Evolutionary conservation across 202 grass and related monocot genomes (phyloP).

Genomic region (Saccharum hybrid): DNA sequence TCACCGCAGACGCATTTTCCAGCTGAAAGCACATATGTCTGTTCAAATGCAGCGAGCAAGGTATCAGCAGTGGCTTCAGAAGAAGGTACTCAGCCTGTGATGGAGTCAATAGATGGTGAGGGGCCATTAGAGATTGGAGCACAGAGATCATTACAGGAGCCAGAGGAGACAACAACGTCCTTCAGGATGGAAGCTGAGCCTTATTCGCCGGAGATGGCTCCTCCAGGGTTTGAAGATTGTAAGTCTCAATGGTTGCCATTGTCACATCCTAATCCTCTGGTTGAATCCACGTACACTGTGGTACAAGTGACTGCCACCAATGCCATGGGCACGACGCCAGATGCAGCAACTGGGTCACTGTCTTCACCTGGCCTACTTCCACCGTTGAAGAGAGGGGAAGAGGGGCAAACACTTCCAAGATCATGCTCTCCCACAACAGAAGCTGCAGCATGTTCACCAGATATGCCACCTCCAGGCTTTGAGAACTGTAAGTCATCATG

Average conservation of each 20-base stretch:
- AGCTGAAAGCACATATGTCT: constrained; percentile 5
- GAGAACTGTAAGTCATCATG: constrained; percentile 49
- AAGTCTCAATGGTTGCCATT: constrained; percentile 39
- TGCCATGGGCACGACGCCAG: background rate
- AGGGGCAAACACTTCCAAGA: constrained; percentile 1
- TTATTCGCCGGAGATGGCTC: constrained; percentile 40
- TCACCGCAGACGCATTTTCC: background rate
- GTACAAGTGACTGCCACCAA: constrained; percentile 5
- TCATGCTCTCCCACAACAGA: constrained; percentile 15
- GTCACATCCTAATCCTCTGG: background rate
- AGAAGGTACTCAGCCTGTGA: background rate
- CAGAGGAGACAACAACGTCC: constrained; percentile 10
- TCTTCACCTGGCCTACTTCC: background rate
- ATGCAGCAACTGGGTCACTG: constrained; percentile 10
- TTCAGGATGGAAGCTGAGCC: constrained; percentile 22
- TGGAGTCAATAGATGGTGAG: background rate
- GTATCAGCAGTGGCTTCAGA: constrained; percentile 2
- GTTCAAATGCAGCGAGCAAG: background rate
- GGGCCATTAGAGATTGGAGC: background rate
- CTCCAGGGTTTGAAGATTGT: constrained; percentile 49
- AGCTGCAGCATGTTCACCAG: constrained; percentile 43
- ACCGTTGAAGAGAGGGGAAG: constrained; percentile 3
- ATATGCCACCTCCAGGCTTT: constrained; percentile 51
- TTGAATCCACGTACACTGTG: constrained; percentile 30
- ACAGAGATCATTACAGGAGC: constrained; percentile 23